Evolutionary conservation across 768 basidiomycete species (phyloP), one percentile per base, ranked within the genome.

Genomic region (Obba rivulosa): DNA sequence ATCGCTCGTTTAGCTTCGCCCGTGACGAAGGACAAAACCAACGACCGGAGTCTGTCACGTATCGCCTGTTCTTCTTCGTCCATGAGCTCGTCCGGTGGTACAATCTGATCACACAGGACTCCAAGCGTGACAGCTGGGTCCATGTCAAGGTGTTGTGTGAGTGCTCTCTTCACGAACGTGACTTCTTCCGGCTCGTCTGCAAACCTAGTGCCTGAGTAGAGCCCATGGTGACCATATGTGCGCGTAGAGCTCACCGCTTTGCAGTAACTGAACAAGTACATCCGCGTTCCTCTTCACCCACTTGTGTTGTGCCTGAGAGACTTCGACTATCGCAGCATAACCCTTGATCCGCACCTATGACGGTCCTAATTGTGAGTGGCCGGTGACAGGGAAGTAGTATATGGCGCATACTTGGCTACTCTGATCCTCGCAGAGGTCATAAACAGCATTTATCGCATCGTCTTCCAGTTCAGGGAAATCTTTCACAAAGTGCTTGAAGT

Each of bases 341-440:
- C 85, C 85, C 41, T 78, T 77, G 45, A 80, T 74, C n/a, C 86
- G 78, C 13, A 87, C 82, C 83, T 86, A 50, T 36, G 37, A 23
- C 14, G 25, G 24, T 21, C 43, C 14, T 17, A 14, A 49, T 46
- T 20, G 10, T 8, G 34, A 24, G 28, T 17, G n/a, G 5, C 7
- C 31, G 43, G 46, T 45, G 10, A 48, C 49, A 43, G 50, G 42
- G 43, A 34, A 10, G 44, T 21, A 20, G 34, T 8, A 14, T 23
- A 23, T 7, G 41, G 23, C 45, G 50, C 71, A 37, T 54, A 83
- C 84, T 53, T 68, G 67, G 11, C 73, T 55, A 34, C 75, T 74
- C 41, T 76, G 76, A 67, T 87, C 85, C 62, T 87, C 85, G 60
- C 85, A 87, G 0, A 87, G 66, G 65, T 87, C 85, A 57, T 87